phyloP scores from a whole-genome alignment of 179 eudicot species.

The Silene coronaria region DNA sequence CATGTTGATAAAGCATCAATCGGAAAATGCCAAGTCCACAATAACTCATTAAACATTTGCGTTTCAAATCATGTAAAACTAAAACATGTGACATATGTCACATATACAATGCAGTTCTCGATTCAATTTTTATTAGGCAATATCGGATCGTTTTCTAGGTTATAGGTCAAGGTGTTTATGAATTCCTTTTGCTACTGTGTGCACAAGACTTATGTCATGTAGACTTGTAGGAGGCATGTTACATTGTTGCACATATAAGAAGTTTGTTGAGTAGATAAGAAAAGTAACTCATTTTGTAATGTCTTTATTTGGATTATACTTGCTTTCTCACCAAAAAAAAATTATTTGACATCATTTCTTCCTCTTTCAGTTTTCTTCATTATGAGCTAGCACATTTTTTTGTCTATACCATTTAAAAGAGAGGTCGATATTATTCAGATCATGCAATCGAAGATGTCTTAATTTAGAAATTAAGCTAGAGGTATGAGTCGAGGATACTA shows the following conservation, averaged over 20 bases:
- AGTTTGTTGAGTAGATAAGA: background rate
- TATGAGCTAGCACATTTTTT: background rate
- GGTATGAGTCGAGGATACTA: no score
- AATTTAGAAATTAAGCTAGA: no score
- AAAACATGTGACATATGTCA: no score
- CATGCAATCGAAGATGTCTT: no score
- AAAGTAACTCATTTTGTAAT: background rate
- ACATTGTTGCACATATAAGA: no score
- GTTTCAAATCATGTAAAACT: no score
- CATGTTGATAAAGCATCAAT: background rate
- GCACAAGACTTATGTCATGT: no score
- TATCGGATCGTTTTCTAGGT: background rate
- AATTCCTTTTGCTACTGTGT: no score
- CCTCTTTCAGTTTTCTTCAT: background rate
- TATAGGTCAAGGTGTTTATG: background rate
- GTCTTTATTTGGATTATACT: constrained; percentile 7
- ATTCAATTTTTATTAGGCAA: background rate
- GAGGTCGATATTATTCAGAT: background rate
- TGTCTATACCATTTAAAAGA: background rate
- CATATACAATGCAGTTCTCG: no score
- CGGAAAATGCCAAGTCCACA: no score
- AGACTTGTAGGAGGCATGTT: no score
- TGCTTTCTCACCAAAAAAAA: background rate
- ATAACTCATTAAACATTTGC: no score
- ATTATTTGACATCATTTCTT: constrained; percentile 9